Evolutionary conservation across 192 early-diverging fungal species (phyloP).

Genomic region (Entomortierella parvispora): DNA sequence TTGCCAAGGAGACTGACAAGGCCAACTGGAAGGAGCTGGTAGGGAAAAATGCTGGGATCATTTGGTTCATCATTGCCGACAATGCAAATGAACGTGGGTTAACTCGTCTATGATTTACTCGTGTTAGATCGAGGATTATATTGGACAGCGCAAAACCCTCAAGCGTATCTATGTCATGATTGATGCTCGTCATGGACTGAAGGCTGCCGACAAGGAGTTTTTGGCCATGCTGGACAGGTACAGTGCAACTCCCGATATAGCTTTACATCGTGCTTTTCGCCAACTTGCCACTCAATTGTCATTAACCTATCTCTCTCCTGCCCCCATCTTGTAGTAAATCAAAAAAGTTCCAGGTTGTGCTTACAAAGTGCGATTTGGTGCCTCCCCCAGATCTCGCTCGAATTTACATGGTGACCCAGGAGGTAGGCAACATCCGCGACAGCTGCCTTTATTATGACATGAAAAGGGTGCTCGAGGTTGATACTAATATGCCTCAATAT

Average conservation of each 20-base stretch:
- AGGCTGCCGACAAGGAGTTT: conserved; percentile 65
- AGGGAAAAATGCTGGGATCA: background rate
- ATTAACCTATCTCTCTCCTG: background rate
- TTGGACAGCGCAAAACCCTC: conserved; percentile 63
- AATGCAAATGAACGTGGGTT: too few relatives aligned
- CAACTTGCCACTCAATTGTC: too few relatives aligned
- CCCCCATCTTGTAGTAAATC: conserved; percentile 40
- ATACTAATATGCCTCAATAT: background rate
- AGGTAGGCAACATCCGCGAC: too few relatives aligned
- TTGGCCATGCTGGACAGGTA: conserved; percentile 61
- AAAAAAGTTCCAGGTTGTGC: conserved; percentile 61
- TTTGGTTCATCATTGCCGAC: conserved; percentile 6
- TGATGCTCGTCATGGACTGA: conserved; percentile 80
- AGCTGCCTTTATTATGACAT: too few relatives aligned
- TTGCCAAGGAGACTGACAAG: conserved; percentile 69
- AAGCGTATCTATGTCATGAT: conserved; percentile 77
- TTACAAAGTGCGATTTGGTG: conserved; percentile 83
- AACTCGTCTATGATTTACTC: too few relatives aligned
- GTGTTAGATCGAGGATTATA: conserved; percentile 75
- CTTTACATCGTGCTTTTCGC: too few relatives aligned
- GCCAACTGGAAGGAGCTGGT: conserved; percentile 70
- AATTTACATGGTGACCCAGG: conserved; percentile 61
- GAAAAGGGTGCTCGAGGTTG: background rate
- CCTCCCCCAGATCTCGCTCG: conserved; percentile 70
- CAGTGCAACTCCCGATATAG: background rate